Conservation (phyloP, 2,329 filamentous ascomycete species). For the Aspergillus sp. region DNA sequence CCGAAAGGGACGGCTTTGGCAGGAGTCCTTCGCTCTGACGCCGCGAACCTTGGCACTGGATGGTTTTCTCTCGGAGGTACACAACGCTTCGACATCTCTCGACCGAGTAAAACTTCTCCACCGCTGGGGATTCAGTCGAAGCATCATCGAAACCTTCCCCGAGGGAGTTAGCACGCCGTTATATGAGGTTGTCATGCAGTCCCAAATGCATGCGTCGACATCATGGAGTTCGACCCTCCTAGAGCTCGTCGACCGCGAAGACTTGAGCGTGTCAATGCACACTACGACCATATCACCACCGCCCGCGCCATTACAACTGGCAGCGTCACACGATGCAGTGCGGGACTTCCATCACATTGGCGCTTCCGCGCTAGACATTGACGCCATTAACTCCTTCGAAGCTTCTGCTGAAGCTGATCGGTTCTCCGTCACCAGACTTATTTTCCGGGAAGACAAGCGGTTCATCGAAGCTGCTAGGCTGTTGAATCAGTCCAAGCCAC, state of each 20-base stretch:
- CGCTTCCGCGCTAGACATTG: conserved; percentile 46
- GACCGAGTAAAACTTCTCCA: conserved; percentile 73
- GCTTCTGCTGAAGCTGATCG: conserved; percentile 81
- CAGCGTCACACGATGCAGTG: conserved; percentile 62
- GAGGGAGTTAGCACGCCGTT: conserved; percentile 78
- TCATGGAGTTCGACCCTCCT: conserved; percentile 72
- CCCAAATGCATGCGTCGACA: conserved; percentile 76
- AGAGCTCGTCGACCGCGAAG: conserved; percentile 74
- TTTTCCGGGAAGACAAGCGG: conserved; percentile 89
- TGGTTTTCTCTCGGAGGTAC: conserved; percentile 62
- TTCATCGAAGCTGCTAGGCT: conserved; percentile 81
- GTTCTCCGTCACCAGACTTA: conserved; percentile 74
- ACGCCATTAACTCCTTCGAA: conserved; percentile 60
- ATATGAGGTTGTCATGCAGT: conserved; percentile 78
- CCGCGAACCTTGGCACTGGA: conserved; percentile 70
- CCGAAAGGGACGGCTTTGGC: conserved; percentile 30
- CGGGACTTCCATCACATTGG: conserved; percentile 80
- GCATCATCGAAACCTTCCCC: conserved; percentile 76
- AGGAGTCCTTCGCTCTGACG: conserved; percentile 44
- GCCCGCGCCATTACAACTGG: conserved; percentile 30
- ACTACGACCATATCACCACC: conserved; percentile 41
- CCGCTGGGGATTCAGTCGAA: conserved; percentile 59
- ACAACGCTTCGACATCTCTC: conserved; percentile 47
- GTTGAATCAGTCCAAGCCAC: conserved; percentile 78
- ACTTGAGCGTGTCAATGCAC: conserved; percentile 67